A percentile compares a stretch with the other conserved stretches of the same genome.
These are phyloP conservation scores for Nicotiana tabacum DNA, from an alignment of 257 asterid species.

Conservation along the genomic window DNA sequence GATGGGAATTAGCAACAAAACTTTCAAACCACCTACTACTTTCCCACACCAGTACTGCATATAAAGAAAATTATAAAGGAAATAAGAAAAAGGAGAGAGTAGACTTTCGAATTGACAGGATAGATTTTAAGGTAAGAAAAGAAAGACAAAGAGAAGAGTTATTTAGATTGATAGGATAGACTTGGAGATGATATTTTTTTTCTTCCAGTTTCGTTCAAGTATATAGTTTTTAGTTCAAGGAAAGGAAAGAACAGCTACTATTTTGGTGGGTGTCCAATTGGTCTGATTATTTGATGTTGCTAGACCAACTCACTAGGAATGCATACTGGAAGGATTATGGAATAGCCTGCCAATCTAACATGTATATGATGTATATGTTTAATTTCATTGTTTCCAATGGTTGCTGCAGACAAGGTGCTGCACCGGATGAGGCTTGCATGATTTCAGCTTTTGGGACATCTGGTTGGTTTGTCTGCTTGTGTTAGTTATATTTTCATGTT, in stretches of 20 bases:
- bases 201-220: not conserved
- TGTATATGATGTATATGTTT: not conserved
- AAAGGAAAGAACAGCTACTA: not conserved
- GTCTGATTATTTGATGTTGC: not conserved
- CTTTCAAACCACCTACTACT: not conserved
- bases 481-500: not conserved
- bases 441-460: conserved; percentile 79
- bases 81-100: not conserved
- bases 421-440: conserved; percentile 98
- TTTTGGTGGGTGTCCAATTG: not conserved
- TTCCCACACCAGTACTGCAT: not conserved
- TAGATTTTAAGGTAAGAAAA: not conserved
- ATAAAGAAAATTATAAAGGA: not conserved
- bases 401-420: conserved; percentile 80
- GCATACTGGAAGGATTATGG: not conserved
- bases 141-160: not conserved
- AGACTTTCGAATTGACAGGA: not conserved
- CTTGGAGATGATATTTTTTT: not conserved
- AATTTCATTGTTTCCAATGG: conserved; percentile 14
- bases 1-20: not conserved
- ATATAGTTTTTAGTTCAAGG: not conserved
- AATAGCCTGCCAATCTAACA: not conserved
- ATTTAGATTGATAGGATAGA: not conserved
- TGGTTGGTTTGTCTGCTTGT: conserved; percentile 32
- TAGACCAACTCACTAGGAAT: not conserved